phyloP scores from a whole-genome alignment of 1,139 yeast species.

The Sugiyamaella sp. region DNA sequence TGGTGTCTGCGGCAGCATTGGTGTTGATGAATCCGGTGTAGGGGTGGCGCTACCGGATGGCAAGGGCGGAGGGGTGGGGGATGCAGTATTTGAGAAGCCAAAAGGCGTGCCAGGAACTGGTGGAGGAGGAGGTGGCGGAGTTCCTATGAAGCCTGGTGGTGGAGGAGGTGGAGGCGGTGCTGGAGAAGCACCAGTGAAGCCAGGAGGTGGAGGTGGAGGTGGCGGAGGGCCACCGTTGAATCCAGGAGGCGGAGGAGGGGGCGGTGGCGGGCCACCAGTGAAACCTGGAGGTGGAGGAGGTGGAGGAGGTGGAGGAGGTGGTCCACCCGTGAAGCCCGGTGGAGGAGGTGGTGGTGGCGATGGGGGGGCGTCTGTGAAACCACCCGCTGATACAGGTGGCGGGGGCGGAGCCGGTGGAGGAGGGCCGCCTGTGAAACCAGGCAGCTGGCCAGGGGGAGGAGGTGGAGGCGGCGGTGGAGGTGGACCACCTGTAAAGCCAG shows the following conservation, averaged over 20 bases:
- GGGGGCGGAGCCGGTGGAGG: slow-evolving; percentile 45
- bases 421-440: slow-evolving; percentile 29
- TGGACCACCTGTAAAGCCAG: slow-evolving; percentile 25
- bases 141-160: slow-evolving; percentile 29
- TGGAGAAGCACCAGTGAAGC: slow-evolving; percentile 33
- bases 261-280: slow-evolving; percentile 30
- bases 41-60: slow-evolving; percentile 33
- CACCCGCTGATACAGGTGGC: slow-evolving; percentile 36
- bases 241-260: slow-evolving; percentile 41
- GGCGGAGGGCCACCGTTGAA: slow-evolving; percentile 27
- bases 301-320: slow-evolving; percentile 34
- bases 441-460: slow-evolving; percentile 35
- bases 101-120: slow-evolving; percentile 41
- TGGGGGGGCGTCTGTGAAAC: slow-evolving; percentile 24
- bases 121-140: slow-evolving; percentile 41
- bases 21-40: slow-evolving; percentile 37
- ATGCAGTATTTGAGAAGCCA: slow-evolving; percentile 13
- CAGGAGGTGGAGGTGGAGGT: slow-evolving; percentile 43
- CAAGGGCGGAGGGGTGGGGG: slow-evolving; percentile 26
- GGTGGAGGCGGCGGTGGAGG: slow-evolving; percentile 43
- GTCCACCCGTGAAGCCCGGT: slow-evolving; percentile 23
- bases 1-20: slow-evolving; percentile 30
- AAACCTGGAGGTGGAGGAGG: slow-evolving; percentile 28
- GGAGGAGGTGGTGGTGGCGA: slow-evolving; percentile 22
- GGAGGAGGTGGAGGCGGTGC: slow-evolving; percentile 40